A percentile compares a stretch with the other conserved stretches of the same genome.
phyloP scores from a whole-genome alignment of 371 early-diverging fungal genomes.

The Encephalitozoon cuniculi region DNA sequence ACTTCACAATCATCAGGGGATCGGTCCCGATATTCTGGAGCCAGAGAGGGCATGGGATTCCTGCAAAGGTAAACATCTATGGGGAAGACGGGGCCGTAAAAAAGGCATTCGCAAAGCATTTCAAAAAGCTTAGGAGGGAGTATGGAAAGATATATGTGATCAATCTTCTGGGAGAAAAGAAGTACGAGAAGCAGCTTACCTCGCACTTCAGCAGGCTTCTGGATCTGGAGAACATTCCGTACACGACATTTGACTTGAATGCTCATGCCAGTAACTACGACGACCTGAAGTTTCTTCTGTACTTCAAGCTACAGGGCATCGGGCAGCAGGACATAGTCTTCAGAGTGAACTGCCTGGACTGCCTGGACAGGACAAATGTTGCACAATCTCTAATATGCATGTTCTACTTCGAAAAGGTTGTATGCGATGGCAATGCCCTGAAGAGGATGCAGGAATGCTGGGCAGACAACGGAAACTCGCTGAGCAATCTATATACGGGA shows the following conservation, averaged over 20 bases:
- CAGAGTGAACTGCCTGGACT: conserved; percentile 55
- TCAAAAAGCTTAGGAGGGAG: conserved; percentile 66
- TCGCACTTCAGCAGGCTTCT: conserved; percentile 25
- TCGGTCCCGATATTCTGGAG: conserved; percentile 53
- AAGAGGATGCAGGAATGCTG: conserved; percentile 29
- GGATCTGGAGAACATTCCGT: conserved; percentile 19
- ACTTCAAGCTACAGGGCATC: conserved; percentile 13
- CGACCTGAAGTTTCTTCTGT: conserved; percentile 33
- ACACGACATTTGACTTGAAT: conserved; percentile 47
- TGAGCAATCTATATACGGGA: conserved; percentile 50
- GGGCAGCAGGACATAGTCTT: conserved; percentile 11
- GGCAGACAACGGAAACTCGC: conserved; percentile 50
- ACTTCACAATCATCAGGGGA: conserved; percentile 40
- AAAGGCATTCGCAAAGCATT: conserved; percentile 71
- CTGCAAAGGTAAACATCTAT: conserved; percentile 59
- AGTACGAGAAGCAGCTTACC: conserved; percentile 39
- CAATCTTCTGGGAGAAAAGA: conserved; percentile 70
- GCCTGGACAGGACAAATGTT: conserved; percentile 56
- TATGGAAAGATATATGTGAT: conserved; percentile 70
- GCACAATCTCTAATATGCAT: conserved; percentile 50
- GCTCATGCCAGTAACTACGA: conserved; percentile 33
- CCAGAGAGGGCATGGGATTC: conserved; percentile 34
- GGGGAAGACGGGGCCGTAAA: conserved; percentile 64
- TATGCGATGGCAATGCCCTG: neutral
- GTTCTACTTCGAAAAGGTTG: conserved; percentile 20